Evolutionary conservation across 2,329 filamentous ascomycete species (phyloP).

Genomic region (Stemphylium vesicarium): DNA sequence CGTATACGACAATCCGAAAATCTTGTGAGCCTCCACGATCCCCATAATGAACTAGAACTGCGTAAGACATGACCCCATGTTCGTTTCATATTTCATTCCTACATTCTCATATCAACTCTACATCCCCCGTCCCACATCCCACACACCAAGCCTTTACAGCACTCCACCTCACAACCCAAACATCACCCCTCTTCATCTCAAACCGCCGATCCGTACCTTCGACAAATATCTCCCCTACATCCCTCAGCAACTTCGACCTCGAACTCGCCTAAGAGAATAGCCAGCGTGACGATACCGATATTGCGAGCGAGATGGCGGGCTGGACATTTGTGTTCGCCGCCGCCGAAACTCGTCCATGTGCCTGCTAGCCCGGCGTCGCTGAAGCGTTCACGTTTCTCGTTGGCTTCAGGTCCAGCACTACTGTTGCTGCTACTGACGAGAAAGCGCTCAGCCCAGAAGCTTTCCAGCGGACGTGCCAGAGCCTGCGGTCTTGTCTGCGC

Average conservation of each 20-base stretch:
- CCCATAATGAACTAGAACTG: no score
- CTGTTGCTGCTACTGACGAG: not conserved
- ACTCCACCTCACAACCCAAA: conserved; percentile 65
- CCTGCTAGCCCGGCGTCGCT: conserved; percentile 23
- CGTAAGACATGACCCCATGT: no score
- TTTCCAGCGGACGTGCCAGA: conserved; percentile 4
- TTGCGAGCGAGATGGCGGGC: conserved; percentile 23
- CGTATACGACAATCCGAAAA: no score
- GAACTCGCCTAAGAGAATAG: conserved; percentile 11
- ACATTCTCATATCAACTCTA: conserved; percentile 61
- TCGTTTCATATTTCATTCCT: not conserved
- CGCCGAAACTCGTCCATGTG: conserved; percentile 23
- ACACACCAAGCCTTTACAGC: conserved; percentile 68
- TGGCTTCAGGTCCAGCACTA: not conserved
- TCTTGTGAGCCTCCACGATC: no score
- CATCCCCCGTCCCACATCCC: conserved; percentile 67
- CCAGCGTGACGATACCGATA: conserved; percentile 18
- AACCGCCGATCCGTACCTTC: conserved; percentile 65
- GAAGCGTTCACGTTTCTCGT: conserved; percentile 9
- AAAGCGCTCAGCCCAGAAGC: conserved; percentile 26
- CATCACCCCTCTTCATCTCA: conserved; percentile 57
- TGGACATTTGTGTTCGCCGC: conserved; percentile 27
- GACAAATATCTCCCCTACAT: conserved; percentile 62
- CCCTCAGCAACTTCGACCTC: conserved; percentile 31
- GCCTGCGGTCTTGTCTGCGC: not conserved